phyloP scores from a whole-genome alignment of 202 grass and related monocot species.

The Carex arenaria region DNA sequence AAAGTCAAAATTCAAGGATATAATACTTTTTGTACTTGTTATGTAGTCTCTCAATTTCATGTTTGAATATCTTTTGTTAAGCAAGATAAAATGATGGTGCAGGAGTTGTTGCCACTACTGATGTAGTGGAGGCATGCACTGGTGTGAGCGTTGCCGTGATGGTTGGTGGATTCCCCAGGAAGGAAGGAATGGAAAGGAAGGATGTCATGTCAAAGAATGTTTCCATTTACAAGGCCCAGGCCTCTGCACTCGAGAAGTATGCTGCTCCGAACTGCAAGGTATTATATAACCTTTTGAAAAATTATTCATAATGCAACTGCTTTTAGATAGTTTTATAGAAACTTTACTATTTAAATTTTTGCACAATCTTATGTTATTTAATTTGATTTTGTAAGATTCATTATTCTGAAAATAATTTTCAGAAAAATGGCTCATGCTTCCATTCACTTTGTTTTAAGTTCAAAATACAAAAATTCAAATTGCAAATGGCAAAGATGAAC shows the following conservation, averaged over 20 bases:
- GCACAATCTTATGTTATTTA: background rate
- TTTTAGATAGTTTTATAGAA: background rate
- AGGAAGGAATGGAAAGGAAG: conserved; percentile 98
- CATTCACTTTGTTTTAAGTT: background rate
- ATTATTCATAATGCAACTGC: background rate
- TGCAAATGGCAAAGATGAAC: background rate
- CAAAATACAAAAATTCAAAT: background rate
- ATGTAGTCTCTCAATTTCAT: background rate
- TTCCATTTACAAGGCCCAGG: conserved; percentile 95
- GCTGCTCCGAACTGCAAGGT: conserved; percentile 97
- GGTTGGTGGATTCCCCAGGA: conserved; percentile 96
- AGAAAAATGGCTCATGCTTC: background rate
- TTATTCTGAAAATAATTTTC: background rate
- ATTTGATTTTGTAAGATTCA: background rate
- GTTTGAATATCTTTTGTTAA: background rate
- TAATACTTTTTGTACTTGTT: background rate
- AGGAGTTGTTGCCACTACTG: conserved; percentile 94
- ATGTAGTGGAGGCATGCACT: conserved; percentile 93
- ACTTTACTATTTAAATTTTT: background rate
- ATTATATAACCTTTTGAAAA: background rate
- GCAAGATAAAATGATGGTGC: conserved; percentile 13
- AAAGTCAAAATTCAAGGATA: background rate
- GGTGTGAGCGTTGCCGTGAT: conserved; percentile 82
- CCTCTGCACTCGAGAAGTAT: conserved; percentile 81
- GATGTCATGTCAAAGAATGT: conserved; percentile 99